Percentiles rank a stretch among this genome's conserved stretches.
Conservation (phyloP, 768 basidiomycete species). For the Lentinula guzmanii region DNA sequence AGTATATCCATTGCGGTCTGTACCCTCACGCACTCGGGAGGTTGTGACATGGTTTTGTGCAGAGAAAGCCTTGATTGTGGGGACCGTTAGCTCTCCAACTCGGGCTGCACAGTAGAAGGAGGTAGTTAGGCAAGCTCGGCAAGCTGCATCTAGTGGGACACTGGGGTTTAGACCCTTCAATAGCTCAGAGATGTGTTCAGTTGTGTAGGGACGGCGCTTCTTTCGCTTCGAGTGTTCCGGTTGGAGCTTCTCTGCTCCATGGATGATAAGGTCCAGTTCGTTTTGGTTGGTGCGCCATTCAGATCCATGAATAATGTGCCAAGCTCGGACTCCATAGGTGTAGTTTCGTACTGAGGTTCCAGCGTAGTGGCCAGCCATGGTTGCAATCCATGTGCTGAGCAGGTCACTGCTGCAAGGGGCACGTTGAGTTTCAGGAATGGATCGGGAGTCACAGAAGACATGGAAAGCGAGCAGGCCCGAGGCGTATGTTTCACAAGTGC, state of each 20-base stretch:
- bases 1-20: conserved; percentile 18
- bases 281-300: conserved; percentile 20
- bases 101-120: conserved; percentile 28
- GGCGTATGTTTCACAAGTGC: conserved; percentile 7
- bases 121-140: conserved; percentile 30
- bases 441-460: conserved; percentile 27
- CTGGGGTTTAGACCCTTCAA: conserved; percentile 16
- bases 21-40: conserved; percentile 8
- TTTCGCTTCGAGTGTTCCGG: conserved; percentile 22
- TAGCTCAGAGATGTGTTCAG: background rate
- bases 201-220: conserved; percentile 25
- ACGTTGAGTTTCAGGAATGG: conserved; percentile 23
- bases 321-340: conserved; percentile 30
- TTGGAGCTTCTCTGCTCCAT: conserved; percentile 20
- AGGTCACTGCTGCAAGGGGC: conserved; percentile 20
- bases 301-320: conserved; percentile 38
- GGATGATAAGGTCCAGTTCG: conserved; percentile 20
- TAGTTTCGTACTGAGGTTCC: conserved; percentile 29
- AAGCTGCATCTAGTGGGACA: conserved; percentile 25
- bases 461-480: conserved; percentile 29
- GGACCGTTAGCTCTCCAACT: conserved; percentile 32
- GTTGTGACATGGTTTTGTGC: conserved; percentile 21
- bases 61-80: conserved; percentile 22
- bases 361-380: conserved; percentile 23
- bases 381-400: conserved; percentile 22